phyloP scores from a whole-genome alignment of 495 filamentous ascomycete genomes.

The Podospora appendiculata region DNA sequence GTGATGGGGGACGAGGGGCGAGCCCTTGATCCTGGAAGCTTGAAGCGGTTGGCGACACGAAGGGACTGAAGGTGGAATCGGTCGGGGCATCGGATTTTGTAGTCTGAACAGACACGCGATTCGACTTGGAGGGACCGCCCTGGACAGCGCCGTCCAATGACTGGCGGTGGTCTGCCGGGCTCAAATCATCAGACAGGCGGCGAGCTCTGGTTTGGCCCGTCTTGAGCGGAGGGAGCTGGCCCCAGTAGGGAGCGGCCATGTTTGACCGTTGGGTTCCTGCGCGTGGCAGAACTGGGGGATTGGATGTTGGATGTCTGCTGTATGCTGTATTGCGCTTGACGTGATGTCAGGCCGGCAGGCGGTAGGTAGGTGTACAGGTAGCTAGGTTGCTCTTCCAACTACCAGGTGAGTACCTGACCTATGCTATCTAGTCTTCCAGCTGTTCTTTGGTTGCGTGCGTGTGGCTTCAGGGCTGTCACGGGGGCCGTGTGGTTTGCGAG shows the following conservation, averaged over 20 bases:
- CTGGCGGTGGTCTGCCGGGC: constrained; percentile 22
- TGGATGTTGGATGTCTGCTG: not conserved
- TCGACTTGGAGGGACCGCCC: constrained; percentile 18
- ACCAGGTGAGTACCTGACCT: too few relatives aligned
- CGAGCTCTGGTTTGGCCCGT: constrained; percentile 26
- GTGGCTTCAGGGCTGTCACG: not conserved
- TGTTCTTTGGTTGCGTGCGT: too few relatives aligned
- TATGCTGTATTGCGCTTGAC: not conserved
- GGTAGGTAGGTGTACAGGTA: constrained; percentile 4
- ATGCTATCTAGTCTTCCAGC: too few relatives aligned
- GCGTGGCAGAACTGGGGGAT: not conserved
- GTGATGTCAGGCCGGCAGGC: not conserved
- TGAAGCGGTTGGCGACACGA: constrained; percentile 41
- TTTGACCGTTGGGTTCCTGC: constrained; percentile 19
- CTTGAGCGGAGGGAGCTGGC: constrained; percentile 31
- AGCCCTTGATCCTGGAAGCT: constrained; percentile 38
- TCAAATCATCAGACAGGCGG: constrained; percentile 34
- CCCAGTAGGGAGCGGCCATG: constrained; percentile 39
- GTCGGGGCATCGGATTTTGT: constrained; percentile 38
- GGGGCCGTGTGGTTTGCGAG: not conserved
- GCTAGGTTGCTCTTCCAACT: too few relatives aligned
- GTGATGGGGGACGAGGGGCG: constrained; percentile 42
- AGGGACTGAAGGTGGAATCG: constrained; percentile 44
- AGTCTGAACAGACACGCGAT: constrained; percentile 36
- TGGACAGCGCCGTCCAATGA: constrained; percentile 33